Conservation (phyloP, 257 asterid genomes). For the Solanum ossicruentum region DNA sequence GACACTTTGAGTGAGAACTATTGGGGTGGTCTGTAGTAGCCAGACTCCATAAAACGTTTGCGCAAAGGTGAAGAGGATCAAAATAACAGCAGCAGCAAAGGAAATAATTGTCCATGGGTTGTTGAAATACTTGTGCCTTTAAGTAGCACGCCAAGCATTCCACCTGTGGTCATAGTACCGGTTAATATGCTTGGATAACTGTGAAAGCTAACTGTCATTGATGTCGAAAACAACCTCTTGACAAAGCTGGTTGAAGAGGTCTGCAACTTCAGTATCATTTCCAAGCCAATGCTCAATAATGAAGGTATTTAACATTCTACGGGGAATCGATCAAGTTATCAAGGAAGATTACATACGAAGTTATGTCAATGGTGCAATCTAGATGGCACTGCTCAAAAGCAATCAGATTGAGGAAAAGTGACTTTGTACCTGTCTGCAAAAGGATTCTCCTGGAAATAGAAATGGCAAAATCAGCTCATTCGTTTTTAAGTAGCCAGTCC, state of each 20-base stretch:
- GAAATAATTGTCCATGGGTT: slow-evolving; percentile 79
- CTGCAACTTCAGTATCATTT: slow-evolving; percentile 72
- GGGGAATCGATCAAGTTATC: slow-evolving; percentile 76
- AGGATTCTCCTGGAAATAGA: slow-evolving; percentile 47
- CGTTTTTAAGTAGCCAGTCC: background rate
- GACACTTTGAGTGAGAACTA: background rate
- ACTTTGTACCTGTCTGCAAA: slow-evolving; percentile 44
- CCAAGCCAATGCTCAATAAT: slow-evolving; percentile 84
- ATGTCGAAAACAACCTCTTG: slow-evolving; percentile 80
- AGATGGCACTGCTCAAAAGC: slow-evolving; percentile 82
- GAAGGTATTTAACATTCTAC: slow-evolving; percentile 61
- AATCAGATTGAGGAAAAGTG: slow-evolving; percentile 78
- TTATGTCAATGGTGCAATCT: slow-evolving; percentile 59
- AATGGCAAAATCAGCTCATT: background rate
- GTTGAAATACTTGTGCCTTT: slow-evolving; percentile 53
- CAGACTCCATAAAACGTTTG: slow-evolving; percentile 64
- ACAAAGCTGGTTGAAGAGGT: slow-evolving; percentile 61
- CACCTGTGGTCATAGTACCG: slow-evolving; percentile 58
- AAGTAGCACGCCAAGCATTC: slow-evolving; percentile 88
- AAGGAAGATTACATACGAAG: slow-evolving; percentile 75
- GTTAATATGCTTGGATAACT: slow-evolving; percentile 58
- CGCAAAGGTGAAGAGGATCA: slow-evolving; percentile 44
- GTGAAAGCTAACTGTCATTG: slow-evolving; percentile 61
- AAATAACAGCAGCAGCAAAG: slow-evolving; percentile 52
- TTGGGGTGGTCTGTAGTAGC: slow-evolving; percentile 31